Conservation (phyloP, 352 stramenopile genomes). For the Globisporangium viniferum region DNA sequence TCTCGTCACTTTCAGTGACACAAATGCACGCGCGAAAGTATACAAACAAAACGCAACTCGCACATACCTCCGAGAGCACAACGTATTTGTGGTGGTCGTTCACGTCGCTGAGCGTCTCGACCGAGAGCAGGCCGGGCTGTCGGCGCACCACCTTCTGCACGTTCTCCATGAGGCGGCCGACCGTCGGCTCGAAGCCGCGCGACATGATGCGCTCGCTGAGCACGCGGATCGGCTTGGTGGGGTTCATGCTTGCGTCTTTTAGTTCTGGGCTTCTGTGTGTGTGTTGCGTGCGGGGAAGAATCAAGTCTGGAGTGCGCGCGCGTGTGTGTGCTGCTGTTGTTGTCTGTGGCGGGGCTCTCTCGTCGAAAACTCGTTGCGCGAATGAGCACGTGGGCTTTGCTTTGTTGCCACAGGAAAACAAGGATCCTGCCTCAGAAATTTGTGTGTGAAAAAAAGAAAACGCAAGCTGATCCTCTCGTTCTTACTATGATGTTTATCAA, state of each 20-base stretch:
- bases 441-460: constrained; percentile 2
- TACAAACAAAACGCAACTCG: not conserved
- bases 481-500: not conserved
- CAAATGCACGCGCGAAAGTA: too few relatives aligned
- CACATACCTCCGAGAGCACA: constrained; percentile 70
- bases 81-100: constrained; percentile 89
- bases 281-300: not conserved
- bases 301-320: not conserved
- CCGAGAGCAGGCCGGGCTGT: constrained; percentile 72
- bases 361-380: not conserved
- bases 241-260: constrained; percentile 19
- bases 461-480: not conserved
- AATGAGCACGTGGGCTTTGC: not conserved
- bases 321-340: not conserved
- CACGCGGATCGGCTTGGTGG: constrained; percentile 65
- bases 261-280: not conserved
- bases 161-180: constrained; percentile 78
- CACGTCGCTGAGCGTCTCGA: constrained; percentile 80
- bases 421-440: constrained; percentile 10
- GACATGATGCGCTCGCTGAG: constrained; percentile 84
- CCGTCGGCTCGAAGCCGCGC: constrained; percentile 79
- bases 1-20: not conserved
- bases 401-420: constrained; percentile 1
- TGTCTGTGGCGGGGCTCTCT: not conserved
- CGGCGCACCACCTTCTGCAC: constrained; percentile 72